These are phyloP conservation scores for Stephanodiscus triporus DNA, from an alignment of 108 stramenopile genomes.

Conservation along the genomic window DNA sequence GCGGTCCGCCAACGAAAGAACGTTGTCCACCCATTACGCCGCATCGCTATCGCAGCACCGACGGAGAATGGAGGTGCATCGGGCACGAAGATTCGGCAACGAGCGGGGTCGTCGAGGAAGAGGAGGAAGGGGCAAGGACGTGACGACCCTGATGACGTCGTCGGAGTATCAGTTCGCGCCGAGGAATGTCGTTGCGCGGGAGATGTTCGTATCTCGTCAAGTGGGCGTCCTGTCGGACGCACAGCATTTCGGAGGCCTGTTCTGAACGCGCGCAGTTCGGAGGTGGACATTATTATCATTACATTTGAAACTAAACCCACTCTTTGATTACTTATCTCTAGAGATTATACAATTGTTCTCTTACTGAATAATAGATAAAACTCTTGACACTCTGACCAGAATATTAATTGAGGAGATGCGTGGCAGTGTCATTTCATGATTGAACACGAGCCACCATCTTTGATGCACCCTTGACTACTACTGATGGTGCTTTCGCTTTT, in stretches of 20 bases:
- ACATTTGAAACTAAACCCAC: too few relatives aligned
- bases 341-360: too few relatives aligned
- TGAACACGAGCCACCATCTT: too few relatives aligned
- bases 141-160: slow-evolving; percentile 26
- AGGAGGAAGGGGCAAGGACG: slow-evolving; percentile 5
- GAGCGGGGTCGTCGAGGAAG: background rate
- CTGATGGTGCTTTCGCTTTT: too few relatives aligned
- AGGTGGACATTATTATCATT: too few relatives aligned
- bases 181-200: slow-evolving; percentile 3
- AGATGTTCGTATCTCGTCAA: slow-evolving; percentile 19
- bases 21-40: slow-evolving; percentile 11
- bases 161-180: slow-evolving; percentile 27
- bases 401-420: too few relatives aligned
- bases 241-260: slow-evolving; percentile 43
- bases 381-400: too few relatives aligned
- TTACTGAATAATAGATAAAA: too few relatives aligned
- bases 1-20: background rate
- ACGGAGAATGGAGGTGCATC: slow-evolving; percentile 1
- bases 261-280: background rate
- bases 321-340: too few relatives aligned
- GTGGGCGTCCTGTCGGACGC: slow-evolving; percentile 36
- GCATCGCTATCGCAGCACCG: slow-evolving; percentile 8
- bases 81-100: slow-evolving; percentile 1
- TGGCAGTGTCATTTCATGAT: too few relatives aligned
- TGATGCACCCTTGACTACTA: too few relatives aligned